Percentiles rank a stretch among this genome's conserved stretches.
Evolutionary conservation across 1,284 basidiomycete genomes (phyloP).

Genomic region (Rhodotorula mucilaginosa): DNA sequence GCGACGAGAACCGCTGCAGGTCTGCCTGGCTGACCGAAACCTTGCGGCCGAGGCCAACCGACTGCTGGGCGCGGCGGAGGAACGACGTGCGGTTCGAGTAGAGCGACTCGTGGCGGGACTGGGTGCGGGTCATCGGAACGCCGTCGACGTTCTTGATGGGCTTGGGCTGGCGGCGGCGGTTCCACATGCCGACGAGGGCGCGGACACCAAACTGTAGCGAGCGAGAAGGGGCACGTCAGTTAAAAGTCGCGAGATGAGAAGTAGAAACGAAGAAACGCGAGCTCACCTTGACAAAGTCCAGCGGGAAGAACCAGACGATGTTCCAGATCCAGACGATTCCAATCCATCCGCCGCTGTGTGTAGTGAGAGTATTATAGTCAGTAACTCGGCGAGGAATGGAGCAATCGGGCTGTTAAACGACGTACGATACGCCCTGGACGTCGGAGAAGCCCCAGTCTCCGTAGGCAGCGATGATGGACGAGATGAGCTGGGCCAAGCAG

Average conservation of each 20-base stretch:
- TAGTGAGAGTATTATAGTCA: not conserved
- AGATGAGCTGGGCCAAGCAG: constrained; percentile 86
- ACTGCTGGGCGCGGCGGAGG: constrained; percentile 77
- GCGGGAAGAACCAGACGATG: constrained; percentile 42
- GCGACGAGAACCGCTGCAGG: constrained; percentile 45
- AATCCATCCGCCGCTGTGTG: constrained; percentile 73
- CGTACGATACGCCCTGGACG: not conserved
- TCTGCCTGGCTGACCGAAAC: constrained; percentile 53
- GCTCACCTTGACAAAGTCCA: constrained; percentile 18
- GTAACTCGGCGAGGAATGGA: not conserved
- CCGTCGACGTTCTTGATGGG: constrained; percentile 56
- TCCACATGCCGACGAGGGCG: constrained; percentile 72
- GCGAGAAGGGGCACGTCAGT: constrained; percentile 56
- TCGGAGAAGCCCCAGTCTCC: constrained; percentile 61
- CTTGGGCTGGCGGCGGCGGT: constrained; percentile 65
- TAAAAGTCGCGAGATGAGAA: constrained; percentile 51
- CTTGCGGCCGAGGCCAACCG: constrained; percentile 73
- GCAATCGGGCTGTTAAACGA: not conserved
- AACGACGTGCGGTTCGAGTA: constrained; percentile 90
- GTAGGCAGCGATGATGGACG: constrained; percentile 91
- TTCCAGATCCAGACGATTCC: constrained; percentile 73
- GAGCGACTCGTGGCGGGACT: constrained; percentile 86
- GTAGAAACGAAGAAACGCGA: not conserved
- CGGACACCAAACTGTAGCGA: constrained; percentile 73
- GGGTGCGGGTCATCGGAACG: constrained; percentile 77